These are phyloP conservation scores for Cunninghamia lanceolata DNA, from an alignment of 75 land plant genomes.

Conservation along the genomic window DNA sequence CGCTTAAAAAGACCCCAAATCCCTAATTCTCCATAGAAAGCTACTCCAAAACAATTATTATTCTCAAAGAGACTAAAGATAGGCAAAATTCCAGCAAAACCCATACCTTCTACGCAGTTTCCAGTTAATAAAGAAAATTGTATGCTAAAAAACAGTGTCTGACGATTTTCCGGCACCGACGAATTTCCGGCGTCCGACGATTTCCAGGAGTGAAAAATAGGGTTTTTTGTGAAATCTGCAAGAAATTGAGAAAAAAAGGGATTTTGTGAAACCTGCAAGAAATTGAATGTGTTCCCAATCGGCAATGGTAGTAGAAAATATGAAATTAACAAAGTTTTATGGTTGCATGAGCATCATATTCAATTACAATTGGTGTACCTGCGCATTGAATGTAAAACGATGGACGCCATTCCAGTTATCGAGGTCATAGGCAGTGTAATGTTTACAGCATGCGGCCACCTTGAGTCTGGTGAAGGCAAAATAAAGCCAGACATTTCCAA, in stretches of 20 bases:
- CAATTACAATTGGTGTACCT: conserved; percentile 25
- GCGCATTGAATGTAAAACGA: conserved; percentile 71
- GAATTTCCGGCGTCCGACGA: too few species aligned
- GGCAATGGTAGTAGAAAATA: too few species aligned
- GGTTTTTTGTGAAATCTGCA: too few species aligned
- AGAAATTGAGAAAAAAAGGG: background rate
- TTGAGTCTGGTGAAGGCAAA: conserved; percentile 50
- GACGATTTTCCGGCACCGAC: too few species aligned
- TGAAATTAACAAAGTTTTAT: background rate
- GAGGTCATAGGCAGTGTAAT: conserved; percentile 85
- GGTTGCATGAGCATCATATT: too few species aligned
- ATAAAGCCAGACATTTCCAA: too few species aligned
- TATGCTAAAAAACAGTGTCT: too few species aligned
- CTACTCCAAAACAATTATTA: background rate
- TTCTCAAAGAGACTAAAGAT: background rate
- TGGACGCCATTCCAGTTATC: conserved; percentile 82
- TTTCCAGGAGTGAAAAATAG: too few species aligned
- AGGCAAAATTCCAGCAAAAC: background rate
- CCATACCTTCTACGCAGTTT: too few species aligned
- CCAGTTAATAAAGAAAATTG: background rate
- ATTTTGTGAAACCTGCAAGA: too few species aligned
- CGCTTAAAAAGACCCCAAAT: background rate
- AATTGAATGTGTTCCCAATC: too few species aligned
- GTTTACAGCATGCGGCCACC: conserved; percentile 81
- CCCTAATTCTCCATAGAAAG: background rate